Percentiles rank a stretch among this genome's conserved stretches.
These are phyloP conservation scores for Russula foetens DNA, from an alignment of 768 basidiomycete species.

Conservation along the genomic window DNA sequence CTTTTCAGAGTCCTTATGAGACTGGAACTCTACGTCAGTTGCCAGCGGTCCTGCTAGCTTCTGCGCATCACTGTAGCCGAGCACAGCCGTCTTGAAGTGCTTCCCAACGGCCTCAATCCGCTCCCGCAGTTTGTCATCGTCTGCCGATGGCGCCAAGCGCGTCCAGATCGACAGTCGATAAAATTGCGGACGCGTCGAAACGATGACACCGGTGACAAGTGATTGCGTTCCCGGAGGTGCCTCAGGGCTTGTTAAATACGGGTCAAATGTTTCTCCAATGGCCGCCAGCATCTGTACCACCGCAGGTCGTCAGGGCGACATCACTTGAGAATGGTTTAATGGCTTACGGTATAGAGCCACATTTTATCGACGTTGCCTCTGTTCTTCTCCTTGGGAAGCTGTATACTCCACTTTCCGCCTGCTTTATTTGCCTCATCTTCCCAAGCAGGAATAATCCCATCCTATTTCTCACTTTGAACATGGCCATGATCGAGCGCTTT, in stretches of 20 bases:
- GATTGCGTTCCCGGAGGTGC: slow-evolving; percentile 35
- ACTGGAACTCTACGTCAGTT: slow-evolving; percentile 91
- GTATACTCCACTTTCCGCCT: slow-evolving; percentile 98
- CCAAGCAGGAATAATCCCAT: slow-evolving; percentile 95
- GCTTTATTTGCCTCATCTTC: slow-evolving; percentile 95
- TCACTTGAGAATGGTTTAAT: slow-evolving; percentile 15
- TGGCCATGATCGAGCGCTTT: not conserved
- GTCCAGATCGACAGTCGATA: slow-evolving; percentile 99
- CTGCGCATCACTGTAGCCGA: slow-evolving; percentile 70
- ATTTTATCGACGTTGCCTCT: slow-evolving; percentile 77
- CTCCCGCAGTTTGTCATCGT: slow-evolving; percentile 56
- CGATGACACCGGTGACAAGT: slow-evolving; percentile 81
- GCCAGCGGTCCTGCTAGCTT: slow-evolving; percentile 80
- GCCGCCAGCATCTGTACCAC: slow-evolving; percentile 88
- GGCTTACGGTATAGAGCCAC: slow-evolving; percentile 91
- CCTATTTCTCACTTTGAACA: slow-evolving; percentile 36
- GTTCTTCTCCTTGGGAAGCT: slow-evolving; percentile 94
- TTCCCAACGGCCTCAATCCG: slow-evolving; percentile 78
- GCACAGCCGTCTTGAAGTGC: slow-evolving; percentile 87
- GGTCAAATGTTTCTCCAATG: slow-evolving; percentile 98
- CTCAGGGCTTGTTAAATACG: slow-evolving; percentile 51
- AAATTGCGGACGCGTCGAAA: slow-evolving; percentile 89
- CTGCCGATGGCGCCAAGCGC: slow-evolving; percentile 57
- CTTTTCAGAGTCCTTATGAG: slow-evolving; percentile 93
- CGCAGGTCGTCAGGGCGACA: not conserved